A percentile compares a stretch with the other conserved stretches of the same genome.
Evolutionary conservation across 768 basidiomycete species (phyloP).

Genomic region (Phylloporus arenicola): DNA sequence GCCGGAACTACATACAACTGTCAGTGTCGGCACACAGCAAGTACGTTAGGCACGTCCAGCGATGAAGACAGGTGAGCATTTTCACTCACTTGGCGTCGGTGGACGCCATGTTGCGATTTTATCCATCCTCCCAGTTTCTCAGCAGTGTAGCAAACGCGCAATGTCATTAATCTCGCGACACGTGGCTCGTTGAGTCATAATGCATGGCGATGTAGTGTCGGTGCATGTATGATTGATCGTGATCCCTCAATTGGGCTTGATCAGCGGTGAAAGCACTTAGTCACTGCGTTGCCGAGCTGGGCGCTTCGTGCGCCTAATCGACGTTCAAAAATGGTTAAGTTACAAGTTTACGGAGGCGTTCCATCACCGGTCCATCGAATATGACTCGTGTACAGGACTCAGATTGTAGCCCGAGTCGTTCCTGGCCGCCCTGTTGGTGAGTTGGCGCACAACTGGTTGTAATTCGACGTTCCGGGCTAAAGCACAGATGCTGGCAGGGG

Average conservation of each 20-base stretch:
- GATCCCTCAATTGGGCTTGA: constrained; percentile 16
- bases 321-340: constrained; percentile 13
- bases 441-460: constrained; percentile 8
- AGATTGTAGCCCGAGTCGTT: constrained; percentile 10
- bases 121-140: not conserved
- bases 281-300: constrained; percentile 5
- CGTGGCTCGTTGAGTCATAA: constrained; percentile 12
- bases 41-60: not conserved
- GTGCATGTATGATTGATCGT: constrained; percentile 9
- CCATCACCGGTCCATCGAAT: constrained; percentile 3
- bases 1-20: constrained; percentile 14
- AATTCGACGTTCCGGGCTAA: constrained; percentile 11
- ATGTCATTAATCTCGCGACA: constrained; percentile 5
- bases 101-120: not conserved
- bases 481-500: constrained; percentile 21
- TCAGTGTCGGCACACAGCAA: constrained; percentile 20
- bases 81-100: not conserved
- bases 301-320: constrained; percentile 6
- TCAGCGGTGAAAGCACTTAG: constrained; percentile 15
- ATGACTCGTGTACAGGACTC: constrained; percentile 11
- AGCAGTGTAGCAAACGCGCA: constrained; percentile 14
- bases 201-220: constrained; percentile 6
- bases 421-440: constrained; percentile 21
- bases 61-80: not conserved
- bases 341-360: constrained; percentile 1